phyloP scores from a whole-genome alignment of 2,329 filamentous ascomycete species.

The Xylariaceae sp. region DNA sequence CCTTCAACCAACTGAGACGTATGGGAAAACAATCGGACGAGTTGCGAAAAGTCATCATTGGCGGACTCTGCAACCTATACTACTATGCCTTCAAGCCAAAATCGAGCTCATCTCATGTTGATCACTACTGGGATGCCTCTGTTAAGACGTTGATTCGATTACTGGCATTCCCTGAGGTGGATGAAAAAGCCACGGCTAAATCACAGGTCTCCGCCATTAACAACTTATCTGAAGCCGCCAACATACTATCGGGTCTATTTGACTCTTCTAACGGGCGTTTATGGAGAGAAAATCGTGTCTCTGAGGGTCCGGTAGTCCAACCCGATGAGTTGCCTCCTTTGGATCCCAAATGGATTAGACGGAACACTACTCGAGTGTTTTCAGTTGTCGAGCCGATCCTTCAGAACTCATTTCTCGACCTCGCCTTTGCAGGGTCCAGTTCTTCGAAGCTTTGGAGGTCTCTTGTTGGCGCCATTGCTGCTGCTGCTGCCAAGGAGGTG shows the following conservation, averaged over 20 bases:
- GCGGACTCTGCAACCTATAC: constrained; percentile 71
- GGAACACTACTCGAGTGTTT: constrained; percentile 62
- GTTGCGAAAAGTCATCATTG: constrained; percentile 53
- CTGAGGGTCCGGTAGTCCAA: constrained; percentile 52
- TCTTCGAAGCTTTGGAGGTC: constrained; percentile 53
- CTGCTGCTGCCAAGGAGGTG: constrained; percentile 77
- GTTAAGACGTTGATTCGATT: constrained; percentile 59
- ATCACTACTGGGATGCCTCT: constrained; percentile 73
- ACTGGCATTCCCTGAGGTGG: constrained; percentile 40
- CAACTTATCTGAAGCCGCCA: constrained; percentile 54
- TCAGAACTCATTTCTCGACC: constrained; percentile 54
- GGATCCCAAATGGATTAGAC: constrained; percentile 82
- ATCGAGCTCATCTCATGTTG: constrained; percentile 59
- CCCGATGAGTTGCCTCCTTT: constrained; percentile 76
- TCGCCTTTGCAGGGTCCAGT: constrained; percentile 55
- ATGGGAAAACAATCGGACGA: constrained; percentile 56
- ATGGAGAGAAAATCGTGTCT: constrained; percentile 71
- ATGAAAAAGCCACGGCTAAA: constrained; percentile 31
- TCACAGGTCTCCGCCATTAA: constrained; percentile 37
- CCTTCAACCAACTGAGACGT: constrained; percentile 65
- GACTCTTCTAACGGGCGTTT: constrained; percentile 52
- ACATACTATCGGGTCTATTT: constrained; percentile 69
- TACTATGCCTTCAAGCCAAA: constrained; percentile 78
- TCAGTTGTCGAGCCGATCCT: constrained; percentile 55
- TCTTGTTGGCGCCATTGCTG: constrained; percentile 57